A percentile compares a stretch with the other conserved stretches of the same genome.
Evolutionary conservation across 441 rosid species (phyloP).

Genomic region (Mallotus repandus): DNA sequence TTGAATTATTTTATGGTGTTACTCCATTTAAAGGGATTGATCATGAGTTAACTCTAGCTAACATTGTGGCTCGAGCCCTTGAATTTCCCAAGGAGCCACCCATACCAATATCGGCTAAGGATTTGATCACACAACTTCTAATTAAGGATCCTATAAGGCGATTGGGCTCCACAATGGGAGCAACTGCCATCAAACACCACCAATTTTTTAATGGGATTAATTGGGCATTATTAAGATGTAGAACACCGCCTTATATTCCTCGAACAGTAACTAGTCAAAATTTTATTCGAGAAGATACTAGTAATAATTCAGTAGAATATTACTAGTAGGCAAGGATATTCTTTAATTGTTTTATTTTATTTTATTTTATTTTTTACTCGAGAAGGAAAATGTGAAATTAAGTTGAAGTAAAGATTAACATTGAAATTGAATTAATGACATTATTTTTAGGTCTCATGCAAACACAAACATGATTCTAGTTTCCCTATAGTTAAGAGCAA

Average conservation of each 20-base stretch:
- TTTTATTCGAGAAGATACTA: slow-evolving; percentile 1
- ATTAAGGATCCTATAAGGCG: slow-evolving; percentile 67
- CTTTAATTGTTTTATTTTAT: neutral
- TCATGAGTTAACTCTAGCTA: slow-evolving; percentile 81
- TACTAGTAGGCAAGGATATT: slow-evolving; percentile 22
- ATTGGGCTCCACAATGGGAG: slow-evolving; percentile 72
- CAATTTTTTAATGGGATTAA: slow-evolving; percentile 74
- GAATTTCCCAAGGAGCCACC: slow-evolving; percentile 79
- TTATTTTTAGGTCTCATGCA: neutral
- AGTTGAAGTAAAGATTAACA: neutral
- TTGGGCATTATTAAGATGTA: slow-evolving; percentile 88
- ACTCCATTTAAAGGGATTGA: slow-evolving; percentile 83
- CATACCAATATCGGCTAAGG: slow-evolving; percentile 58
- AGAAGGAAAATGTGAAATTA: neutral
- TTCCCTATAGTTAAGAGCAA: too few relatives aligned
- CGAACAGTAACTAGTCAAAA: slow-evolving; percentile 24
- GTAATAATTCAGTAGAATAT: slow-evolving; percentile 38
- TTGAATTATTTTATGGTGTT: slow-evolving; percentile 72
- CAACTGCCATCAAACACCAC: slow-evolving; percentile 72
- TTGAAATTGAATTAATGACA: neutral
- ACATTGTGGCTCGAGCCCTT: slow-evolving; percentile 80
- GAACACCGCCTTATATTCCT: slow-evolving; percentile 68
- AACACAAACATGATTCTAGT: too few relatives aligned
- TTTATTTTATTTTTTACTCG: neutral
- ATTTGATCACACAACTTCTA: slow-evolving; percentile 60